Evolutionary conservation across 805 yeast genomes (phyloP).

Genomic region (Schwanniomyces vanrijiae): DNA sequence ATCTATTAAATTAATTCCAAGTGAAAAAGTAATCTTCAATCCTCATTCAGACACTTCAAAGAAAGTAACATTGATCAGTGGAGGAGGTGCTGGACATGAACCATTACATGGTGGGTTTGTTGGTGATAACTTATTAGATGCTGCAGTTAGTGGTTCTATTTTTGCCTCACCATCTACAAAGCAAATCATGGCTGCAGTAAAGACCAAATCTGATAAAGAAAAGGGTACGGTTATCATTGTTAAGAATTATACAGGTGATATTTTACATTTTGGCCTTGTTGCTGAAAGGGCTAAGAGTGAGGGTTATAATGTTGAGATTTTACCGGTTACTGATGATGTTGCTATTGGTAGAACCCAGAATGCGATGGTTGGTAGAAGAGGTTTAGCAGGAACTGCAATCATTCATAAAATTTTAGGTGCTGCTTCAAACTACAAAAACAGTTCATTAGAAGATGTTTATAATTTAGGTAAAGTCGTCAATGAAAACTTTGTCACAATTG

Average conservation of each 20-base stretch:
- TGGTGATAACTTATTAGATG: constrained; percentile 79
- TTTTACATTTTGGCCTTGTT: constrained; percentile 88
- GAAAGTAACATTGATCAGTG: constrained; percentile 75
- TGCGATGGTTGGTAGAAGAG: constrained; percentile 91
- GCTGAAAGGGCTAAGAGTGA: constrained; percentile 82
- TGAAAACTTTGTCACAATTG: constrained; percentile 75
- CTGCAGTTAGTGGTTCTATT: constrained; percentile 87
- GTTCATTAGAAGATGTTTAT: constrained; percentile 50
- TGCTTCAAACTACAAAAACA: constrained; percentile 44
- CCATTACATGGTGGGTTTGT: constrained; percentile 92
- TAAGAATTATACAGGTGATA: constrained; percentile 94
- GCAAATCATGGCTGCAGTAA: constrained; percentile 73
- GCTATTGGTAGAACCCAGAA: constrained; percentile 91
- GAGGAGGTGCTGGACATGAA: constrained; percentile 97
- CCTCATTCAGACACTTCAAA: constrained; percentile 35
- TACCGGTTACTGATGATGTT: constrained; percentile 87
- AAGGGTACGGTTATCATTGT: constrained; percentile 78
- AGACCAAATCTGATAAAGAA: constrained; percentile 48
- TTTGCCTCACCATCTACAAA: constrained; percentile 95
- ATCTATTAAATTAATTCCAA: constrained; percentile 48
- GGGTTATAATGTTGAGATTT: constrained; percentile 70
- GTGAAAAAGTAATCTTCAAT: constrained; percentile 56
- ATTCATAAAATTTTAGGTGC: constrained; percentile 88
- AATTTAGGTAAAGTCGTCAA: constrained; percentile 61
- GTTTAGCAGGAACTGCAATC: constrained; percentile 85